phyloP scores from a whole-genome alignment of 495 filamentous ascomycete species.

The Penicillium cosmopolitanum region DNA sequence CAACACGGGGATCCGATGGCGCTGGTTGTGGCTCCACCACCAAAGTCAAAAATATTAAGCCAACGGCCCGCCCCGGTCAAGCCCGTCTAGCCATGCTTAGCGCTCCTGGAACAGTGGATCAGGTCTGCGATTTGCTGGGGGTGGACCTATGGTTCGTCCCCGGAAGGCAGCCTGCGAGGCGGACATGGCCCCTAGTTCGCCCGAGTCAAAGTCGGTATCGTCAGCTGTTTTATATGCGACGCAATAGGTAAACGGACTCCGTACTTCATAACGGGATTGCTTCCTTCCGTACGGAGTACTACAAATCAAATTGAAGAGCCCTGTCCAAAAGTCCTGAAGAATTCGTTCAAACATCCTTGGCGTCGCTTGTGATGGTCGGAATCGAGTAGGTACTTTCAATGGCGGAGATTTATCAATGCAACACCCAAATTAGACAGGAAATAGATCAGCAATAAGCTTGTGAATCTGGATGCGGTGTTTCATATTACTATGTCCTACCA shows the following conservation, averaged over 20 bases:
- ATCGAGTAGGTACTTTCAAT: not conserved
- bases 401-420: not conserved
- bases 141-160: slow-evolving; percentile 1
- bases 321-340: not conserved
- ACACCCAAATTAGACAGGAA: not conserved
- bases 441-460: not conserved
- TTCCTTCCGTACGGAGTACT: no score
- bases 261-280: no score
- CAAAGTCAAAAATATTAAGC: not conserved
- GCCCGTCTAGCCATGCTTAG: not conserved
- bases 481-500: not conserved
- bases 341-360: not conserved
- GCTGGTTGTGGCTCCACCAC: not conserved
- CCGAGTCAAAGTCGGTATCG: not conserved
- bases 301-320: no score
- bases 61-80: not conserved
- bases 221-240: not conserved
- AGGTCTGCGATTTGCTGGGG: not conserved
- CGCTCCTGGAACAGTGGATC: not conserved
- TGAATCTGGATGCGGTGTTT: not conserved
- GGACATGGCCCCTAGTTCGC: not conserved
- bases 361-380: not conserved
- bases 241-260: not conserved
- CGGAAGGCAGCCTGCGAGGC: not conserved
- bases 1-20: slow-evolving; percentile 2